These are phyloP conservation scores for Kazachstania kunashirensis DNA, from an alignment of 805 yeast species.

Conservation along the genomic window DNA sequence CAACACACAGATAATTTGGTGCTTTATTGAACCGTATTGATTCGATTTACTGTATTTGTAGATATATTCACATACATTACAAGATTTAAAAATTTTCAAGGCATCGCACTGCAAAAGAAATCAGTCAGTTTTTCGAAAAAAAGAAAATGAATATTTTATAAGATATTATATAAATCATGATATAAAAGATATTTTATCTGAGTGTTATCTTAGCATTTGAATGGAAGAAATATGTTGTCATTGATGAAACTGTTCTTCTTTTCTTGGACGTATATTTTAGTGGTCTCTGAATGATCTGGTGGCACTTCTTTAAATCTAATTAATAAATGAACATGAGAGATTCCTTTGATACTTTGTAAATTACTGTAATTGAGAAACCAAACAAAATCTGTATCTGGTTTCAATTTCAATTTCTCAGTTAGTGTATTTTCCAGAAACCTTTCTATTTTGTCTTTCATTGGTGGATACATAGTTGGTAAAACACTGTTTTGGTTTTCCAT, in stretches of 20 bases:
- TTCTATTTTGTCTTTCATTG: slow-evolving; percentile 38
- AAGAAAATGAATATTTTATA: too few species aligned
- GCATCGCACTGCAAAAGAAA: too few species aligned
- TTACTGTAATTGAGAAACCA: slow-evolving; percentile 72
- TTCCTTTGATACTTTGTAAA: slow-evolving; percentile 54
- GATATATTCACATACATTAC: too few species aligned
- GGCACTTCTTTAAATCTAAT: slow-evolving; percentile 25
- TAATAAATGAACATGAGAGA: slow-evolving; percentile 65
- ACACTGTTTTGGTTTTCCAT: slow-evolving; percentile 21
- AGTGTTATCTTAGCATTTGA: too few species aligned
- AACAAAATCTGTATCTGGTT: slow-evolving; percentile 30
- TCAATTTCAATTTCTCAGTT: slow-evolving; percentile 23
- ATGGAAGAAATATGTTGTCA: too few species aligned
- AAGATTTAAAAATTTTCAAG: too few species aligned
- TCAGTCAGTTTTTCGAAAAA: too few species aligned
- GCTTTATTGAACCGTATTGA: too few species aligned
- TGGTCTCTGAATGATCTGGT: background rate
- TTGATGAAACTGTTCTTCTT: background rate
- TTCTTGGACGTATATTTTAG: background rate
- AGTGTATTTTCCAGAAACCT: slow-evolving; percentile 41
- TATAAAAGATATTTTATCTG: too few species aligned
- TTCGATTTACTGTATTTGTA: too few species aligned
- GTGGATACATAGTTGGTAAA: slow-evolving; percentile 27
- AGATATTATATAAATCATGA: too few species aligned
- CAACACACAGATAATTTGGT: too few species aligned